Conservation (phyloP, 768 basidiomycete genomes). For the Phylloporus rhodoxanthus region DNA sequence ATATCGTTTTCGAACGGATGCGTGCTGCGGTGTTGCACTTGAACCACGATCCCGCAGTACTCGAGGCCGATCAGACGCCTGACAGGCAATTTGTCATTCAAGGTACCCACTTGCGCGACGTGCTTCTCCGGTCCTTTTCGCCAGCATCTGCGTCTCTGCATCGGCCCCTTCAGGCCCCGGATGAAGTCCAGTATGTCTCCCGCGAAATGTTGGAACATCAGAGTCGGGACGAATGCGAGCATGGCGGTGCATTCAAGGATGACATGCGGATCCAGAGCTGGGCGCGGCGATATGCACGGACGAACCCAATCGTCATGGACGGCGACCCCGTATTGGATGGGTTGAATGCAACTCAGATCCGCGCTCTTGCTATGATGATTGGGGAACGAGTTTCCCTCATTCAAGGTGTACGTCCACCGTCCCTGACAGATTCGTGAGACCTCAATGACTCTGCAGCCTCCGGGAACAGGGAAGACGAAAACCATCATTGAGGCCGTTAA, state of each 20-base stretch:
- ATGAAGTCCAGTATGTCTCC: conserved; percentile 35
- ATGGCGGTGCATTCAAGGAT: conserved; percentile 52
- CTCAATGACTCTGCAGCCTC: conserved; percentile 47
- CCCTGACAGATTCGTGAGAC: not conserved
- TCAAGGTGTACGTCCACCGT: conserved; percentile 63
- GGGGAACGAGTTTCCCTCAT: conserved; percentile 72
- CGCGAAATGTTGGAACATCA: conserved; percentile 37
- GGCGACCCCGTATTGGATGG: conserved; percentile 67
- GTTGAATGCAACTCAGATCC: conserved; percentile 71
- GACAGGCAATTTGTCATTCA: conserved; percentile 51
- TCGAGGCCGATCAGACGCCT: conserved; percentile 31
- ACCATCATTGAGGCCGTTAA: conserved; percentile 84
- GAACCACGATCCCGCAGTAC: conserved; percentile 43
- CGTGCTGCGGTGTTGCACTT: conserved; percentile 55
- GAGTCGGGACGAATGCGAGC: conserved; percentile 19
- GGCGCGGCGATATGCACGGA: conserved; percentile 60
- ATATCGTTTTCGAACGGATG: conserved; percentile 66
- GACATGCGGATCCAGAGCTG: conserved; percentile 79
- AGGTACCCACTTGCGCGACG: conserved; percentile 70
- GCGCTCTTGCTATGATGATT: conserved; percentile 84
- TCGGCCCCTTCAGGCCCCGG: conserved; percentile 34
- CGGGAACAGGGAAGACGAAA: conserved; percentile 90
- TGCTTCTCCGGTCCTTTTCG: conserved; percentile 56
- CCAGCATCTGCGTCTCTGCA: conserved; percentile 21
- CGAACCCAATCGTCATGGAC: conserved; percentile 58